Evolutionary conservation across 2,329 filamentous ascomycete genomes (phyloP).

Genomic region (Cylindrodendrum hubeiense): DNA sequence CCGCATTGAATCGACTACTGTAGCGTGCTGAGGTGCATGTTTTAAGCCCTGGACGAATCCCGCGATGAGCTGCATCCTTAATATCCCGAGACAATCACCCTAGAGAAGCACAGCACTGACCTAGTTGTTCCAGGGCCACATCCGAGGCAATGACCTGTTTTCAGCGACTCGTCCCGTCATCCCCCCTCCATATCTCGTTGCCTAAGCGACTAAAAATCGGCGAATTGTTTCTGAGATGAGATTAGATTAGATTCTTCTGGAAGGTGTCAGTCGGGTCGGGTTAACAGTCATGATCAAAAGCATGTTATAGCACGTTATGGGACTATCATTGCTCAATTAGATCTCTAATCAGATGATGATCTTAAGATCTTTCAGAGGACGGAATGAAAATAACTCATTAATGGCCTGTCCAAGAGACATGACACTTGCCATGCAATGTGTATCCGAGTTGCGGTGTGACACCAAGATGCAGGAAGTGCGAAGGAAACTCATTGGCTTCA

Average conservation of each 20-base stretch:
- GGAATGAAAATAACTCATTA: neutral
- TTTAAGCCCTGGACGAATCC: neutral
- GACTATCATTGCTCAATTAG: neutral
- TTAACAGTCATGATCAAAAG: neutral
- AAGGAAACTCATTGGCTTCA: neutral
- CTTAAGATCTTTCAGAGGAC: neutral
- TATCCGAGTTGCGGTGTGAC: too few relatives aligned
- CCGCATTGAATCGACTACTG: constrained; percentile 4
- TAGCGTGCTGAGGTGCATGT: constrained; percentile 12
- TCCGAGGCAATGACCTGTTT: neutral
- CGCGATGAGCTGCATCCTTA: neutral
- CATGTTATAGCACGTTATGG: neutral
- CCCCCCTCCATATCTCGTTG: neutral
- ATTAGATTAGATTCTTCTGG: neutral
- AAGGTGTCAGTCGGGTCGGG: neutral
- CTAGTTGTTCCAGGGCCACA: neutral
- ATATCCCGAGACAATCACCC: constrained; percentile 6
- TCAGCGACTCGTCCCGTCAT: neutral
- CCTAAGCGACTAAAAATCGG: neutral
- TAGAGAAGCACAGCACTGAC: neutral
- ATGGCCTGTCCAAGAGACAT: neutral
- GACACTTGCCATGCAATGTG: neutral
- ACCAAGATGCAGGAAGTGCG: neutral
- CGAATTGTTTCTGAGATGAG: neutral
- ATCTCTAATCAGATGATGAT: neutral